Percentiles rank a stretch among this genome's conserved stretches.
Evolutionary conservation across 73 alveolate genomes (phyloP).

Genomic region (Blepharisma japonicum): DNA sequence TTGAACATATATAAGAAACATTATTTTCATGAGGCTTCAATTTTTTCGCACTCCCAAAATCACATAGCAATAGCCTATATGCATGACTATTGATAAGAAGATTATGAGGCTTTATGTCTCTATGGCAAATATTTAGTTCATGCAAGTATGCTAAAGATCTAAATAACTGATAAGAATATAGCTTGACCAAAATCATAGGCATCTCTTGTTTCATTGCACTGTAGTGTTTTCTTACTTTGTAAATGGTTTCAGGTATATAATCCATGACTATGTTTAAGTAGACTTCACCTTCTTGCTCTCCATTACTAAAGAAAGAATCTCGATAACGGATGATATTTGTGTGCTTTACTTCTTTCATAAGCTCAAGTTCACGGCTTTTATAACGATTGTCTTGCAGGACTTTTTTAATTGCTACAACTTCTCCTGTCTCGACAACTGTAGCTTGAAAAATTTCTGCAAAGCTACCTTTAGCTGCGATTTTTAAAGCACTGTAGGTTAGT

Average conservation of each 20-base stretch:
- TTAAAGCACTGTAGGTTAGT: conserved; percentile 77
- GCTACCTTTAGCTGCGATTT: conserved; percentile 85
- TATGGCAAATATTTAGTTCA: conserved; percentile 73
- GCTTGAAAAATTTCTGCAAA: conserved; percentile 84
- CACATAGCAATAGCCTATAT: conserved; percentile 75
- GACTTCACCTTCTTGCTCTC: conserved; percentile 74
- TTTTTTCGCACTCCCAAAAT: conserved; percentile 93
- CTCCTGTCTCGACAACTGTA: conserved; percentile 83
- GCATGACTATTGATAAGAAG: conserved; percentile 57
- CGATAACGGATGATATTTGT: conserved; percentile 73
- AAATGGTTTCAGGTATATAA: conserved; percentile 63
- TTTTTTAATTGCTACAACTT: conserved; percentile 86
- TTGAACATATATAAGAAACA: conserved; percentile 86
- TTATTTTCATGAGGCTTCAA: conserved; percentile 87
- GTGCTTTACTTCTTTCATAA: conserved; percentile 89
- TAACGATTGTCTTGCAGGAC: conserved; percentile 90
- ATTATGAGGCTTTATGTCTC: conserved; percentile 87
- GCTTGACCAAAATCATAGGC: conserved; percentile 85
- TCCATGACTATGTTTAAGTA: conserved; percentile 80
- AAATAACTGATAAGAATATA: conserved; percentile 71
- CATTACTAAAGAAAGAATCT: conserved; percentile 89
- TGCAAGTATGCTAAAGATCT: conserved; percentile 88
- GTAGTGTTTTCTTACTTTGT: conserved; percentile 83
- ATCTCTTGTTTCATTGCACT: conserved; percentile 79
- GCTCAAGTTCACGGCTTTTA: conserved; percentile 88